Base-by-base conservation (phyloP, 352 stramenopile genomes). In the Pythium aristosporum region DNA sequence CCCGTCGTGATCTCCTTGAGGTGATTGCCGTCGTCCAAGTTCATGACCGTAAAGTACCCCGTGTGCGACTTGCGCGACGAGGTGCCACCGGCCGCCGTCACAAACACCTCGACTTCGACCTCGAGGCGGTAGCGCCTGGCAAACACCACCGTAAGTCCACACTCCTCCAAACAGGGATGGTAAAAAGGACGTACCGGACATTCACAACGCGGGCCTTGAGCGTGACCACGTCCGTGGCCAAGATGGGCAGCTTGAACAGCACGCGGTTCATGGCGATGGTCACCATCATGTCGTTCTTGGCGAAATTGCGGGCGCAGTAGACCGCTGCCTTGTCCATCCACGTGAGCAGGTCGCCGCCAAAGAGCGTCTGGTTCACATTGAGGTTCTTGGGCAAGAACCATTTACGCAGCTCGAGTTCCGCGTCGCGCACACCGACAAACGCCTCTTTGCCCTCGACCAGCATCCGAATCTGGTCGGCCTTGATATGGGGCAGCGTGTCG, bases 361-460 rank as follows among this genome's bases (percentile, higher is more conserved):
- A 88, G 47, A 88, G 88, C 53, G 80, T 89, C 63, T 89, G 84
- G 75, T 89, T 89, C 28, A 76, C 75, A 70, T 88, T 90, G 41
- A 90, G 37, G 63, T 90, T 79, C 65, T 90, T 90, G 32, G 81
- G 81, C 63, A 86, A 36, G 58, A 89, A 89, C 37, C 74, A 88
- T 66, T 88, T 89, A 44, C 88, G 80, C 48, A 91, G 65, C 71
- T 91, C 77, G 36, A 92, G 73, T 49, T 83, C 69, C 53, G 83
- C 89, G 30, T 88, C 83, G 16, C 61, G 69, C 44, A 91, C 70
- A 6, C 9, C 32, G 46, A 63, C 69, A 30, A 76, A 68, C 41
- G 55, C 25, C 13, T 51, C 56, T 25, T 71, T 74, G 28, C 13
- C 78, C 39, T 91, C 82, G 41, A 91, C 84, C 50, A 88, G 70